phyloP scores from a whole-genome alignment of 2,329 filamentous ascomycete species.

The Aspergillus terreus region DNA sequence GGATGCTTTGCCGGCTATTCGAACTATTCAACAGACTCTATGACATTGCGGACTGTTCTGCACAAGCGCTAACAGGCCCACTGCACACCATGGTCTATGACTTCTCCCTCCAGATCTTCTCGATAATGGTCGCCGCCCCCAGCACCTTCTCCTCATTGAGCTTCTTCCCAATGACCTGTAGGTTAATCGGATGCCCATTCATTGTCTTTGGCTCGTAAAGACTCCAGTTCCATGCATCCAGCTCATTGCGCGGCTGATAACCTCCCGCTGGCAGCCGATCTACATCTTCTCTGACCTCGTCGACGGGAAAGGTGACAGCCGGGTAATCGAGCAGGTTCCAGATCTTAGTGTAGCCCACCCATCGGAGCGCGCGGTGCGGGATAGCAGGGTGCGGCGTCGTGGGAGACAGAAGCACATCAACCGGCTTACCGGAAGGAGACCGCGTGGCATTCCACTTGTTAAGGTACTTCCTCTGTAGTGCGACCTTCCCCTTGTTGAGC shows the following conservation, averaged over 20 bases:
- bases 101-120: conserved; percentile 22
- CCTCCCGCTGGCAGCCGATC: conserved; percentile 33
- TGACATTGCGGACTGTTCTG: too few relatives aligned
- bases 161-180: conserved; percentile 52
- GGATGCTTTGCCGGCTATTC: too few relatives aligned
- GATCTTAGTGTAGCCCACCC: conserved; percentile 59
- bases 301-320: conserved; percentile 55
- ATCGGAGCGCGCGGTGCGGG: conserved; percentile 41
- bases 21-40: too few relatives aligned
- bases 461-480: conserved; percentile 54
- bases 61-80: too few relatives aligned
- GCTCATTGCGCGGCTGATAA: conserved; percentile 47
- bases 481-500: conserved; percentile 56
- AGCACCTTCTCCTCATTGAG: conserved; percentile 56
- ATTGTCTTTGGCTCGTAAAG: conserved; percentile 44
- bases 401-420: conserved; percentile 58
- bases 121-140: conserved; percentile 35
- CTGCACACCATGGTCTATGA: background rate
- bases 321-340: conserved; percentile 63
- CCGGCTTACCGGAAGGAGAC: conserved; percentile 44
- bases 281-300: conserved; percentile 41
- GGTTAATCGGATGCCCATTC: conserved; percentile 47
- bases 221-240: conserved; percentile 52
- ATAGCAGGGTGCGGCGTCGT: conserved; percentile 58
- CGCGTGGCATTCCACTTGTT: conserved; percentile 54